Percentiles rank a stretch among this genome's conserved stretches.
phyloP scores from a whole-genome alignment of 495 filamentous ascomycete genomes.

The Apiosordaria backusii region DNA sequence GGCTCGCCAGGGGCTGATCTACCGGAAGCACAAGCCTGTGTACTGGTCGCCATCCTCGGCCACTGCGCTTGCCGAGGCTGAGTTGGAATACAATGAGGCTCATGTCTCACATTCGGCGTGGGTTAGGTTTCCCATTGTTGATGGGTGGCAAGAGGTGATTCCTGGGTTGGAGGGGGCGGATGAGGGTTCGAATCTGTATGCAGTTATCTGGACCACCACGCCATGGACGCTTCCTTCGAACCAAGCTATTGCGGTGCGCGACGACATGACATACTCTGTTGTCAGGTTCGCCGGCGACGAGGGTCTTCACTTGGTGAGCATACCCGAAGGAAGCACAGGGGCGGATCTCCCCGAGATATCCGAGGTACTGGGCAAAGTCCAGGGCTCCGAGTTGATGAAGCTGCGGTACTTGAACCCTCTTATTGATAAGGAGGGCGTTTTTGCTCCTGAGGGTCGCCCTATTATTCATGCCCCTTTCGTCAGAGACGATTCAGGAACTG shows the following conservation, averaged over 20 bases:
- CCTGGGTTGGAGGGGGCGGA: conserved; percentile 33
- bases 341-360: conserved; percentile 18
- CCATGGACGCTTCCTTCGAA: conserved; percentile 98
- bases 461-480: conserved; percentile 84
- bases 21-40: conserved; percentile 84
- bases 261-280: conserved; percentile 69
- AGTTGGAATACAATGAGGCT: conserved; percentile 88
- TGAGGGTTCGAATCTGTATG: conserved; percentile 49
- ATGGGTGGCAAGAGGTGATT: conserved; percentile 42
- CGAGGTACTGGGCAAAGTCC: conserved; percentile 55
- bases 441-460: conserved; percentile 50
- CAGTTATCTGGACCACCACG: conserved; percentile 94
- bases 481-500: conserved; percentile 78
- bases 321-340: conserved; percentile 51
- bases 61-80: conserved; percentile 91
- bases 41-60: conserved; percentile 93
- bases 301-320: conserved; percentile 55
- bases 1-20: conserved; percentile 80
- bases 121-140: conserved; percentile 68
- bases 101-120: conserved; percentile 79
- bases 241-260: conserved; percentile 74
- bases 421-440: conserved; percentile 47
- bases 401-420: conserved; percentile 64
- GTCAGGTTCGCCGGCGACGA: conserved; percentile 53
- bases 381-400: conserved; percentile 62